These are phyloP conservation scores for Theileria parva DNA, from an alignment of 169 alveolate genomes.

Conservation along the genomic window DNA sequence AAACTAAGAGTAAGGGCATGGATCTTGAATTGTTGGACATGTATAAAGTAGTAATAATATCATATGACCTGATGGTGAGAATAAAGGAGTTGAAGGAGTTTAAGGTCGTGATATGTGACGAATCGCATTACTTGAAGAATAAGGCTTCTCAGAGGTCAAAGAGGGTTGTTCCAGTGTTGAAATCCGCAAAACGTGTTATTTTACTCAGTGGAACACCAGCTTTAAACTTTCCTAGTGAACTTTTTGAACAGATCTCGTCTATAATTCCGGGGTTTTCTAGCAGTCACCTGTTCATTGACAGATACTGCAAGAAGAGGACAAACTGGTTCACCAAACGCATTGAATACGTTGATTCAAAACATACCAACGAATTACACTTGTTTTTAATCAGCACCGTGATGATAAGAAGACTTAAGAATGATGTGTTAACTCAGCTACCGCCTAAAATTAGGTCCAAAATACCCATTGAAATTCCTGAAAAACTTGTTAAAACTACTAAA, in stretches of 20 bases:
- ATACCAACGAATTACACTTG: conserved; percentile 81
- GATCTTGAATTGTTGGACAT: conserved; percentile 21
- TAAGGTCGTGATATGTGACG: conserved; percentile 90
- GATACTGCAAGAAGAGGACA: conserved; percentile 76
- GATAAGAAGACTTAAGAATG: conserved; percentile 93
- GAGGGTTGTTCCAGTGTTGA: conserved; percentile 86
- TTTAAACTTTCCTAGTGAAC: conserved; percentile 90
- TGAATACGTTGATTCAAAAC: conserved; percentile 82
- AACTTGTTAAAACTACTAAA: conserved; percentile 18
- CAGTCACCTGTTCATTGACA: conserved; percentile 74
- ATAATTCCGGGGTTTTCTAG: conserved; percentile 76
- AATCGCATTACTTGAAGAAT: conserved; percentile 94
- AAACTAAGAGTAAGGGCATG: not conserved
- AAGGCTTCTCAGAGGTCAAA: conserved; percentile 88
- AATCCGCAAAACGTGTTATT: conserved; percentile 85
- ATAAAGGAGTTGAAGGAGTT: conserved; percentile 64
- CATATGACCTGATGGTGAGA: conserved; percentile 78
- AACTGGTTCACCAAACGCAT: conserved; percentile 74
- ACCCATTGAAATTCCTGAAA: conserved; percentile 80
- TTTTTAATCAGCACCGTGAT: conserved; percentile 82
- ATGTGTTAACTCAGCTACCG: conserved; percentile 91
- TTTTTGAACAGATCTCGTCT: conserved; percentile 86
- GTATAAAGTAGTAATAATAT: conserved; percentile 72
- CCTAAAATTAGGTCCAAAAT: conserved; percentile 89
- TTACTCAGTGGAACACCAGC: conserved; percentile 95